A percentile compares a stretch with the other conserved stretches of the same genome.
phyloP scores from a whole-genome alignment of 106 monocot genomes.

The Allium fistulosum region DNA sequence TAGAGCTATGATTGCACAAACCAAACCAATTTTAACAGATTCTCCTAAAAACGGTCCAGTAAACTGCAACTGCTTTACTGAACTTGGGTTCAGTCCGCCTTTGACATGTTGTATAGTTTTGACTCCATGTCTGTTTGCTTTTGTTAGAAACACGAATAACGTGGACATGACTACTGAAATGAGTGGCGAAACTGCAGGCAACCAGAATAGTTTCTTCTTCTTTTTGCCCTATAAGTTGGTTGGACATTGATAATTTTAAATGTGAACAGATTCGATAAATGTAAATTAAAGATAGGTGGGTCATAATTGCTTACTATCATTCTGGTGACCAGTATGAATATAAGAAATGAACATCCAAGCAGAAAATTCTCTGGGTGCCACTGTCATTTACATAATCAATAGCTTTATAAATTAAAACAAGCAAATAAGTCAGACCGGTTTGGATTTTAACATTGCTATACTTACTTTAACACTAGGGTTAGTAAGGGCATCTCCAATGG shows the following conservation, averaged over 20 bases:
- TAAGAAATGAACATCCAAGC: conserved; percentile 75
- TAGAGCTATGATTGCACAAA: conserved; percentile 68
- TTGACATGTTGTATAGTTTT: conserved; percentile 63
- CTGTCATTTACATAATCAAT: conserved; percentile 14
- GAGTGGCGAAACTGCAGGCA: conserved; percentile 65
- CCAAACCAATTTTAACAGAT: conserved; percentile 65
- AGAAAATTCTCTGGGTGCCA: conserved; percentile 74
- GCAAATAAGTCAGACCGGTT: not conserved
- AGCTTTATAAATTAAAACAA: not conserved
- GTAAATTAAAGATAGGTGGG: not conserved
- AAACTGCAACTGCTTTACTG: conserved; percentile 49
- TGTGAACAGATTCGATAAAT: not conserved
- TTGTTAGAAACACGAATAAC: conserved; percentile 47
- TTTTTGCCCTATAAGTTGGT: conserved; percentile 44
- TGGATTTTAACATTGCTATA: not conserved
- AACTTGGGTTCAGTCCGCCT: conserved; percentile 72
- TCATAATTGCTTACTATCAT: conserved; percentile 55
- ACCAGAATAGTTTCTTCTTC: conserved; percentile 68
- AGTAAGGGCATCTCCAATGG: too few relatives aligned
- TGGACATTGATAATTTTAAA: not conserved
- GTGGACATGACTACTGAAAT: conserved; percentile 76
- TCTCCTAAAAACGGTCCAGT: conserved; percentile 30
- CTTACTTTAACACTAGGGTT: not conserved
- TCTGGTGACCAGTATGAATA: conserved; percentile 61
- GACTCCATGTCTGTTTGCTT: conserved; percentile 65